phyloP scores from a whole-genome alignment of 176 grass and related monocot species.

The Luzula sylvatica region DNA sequence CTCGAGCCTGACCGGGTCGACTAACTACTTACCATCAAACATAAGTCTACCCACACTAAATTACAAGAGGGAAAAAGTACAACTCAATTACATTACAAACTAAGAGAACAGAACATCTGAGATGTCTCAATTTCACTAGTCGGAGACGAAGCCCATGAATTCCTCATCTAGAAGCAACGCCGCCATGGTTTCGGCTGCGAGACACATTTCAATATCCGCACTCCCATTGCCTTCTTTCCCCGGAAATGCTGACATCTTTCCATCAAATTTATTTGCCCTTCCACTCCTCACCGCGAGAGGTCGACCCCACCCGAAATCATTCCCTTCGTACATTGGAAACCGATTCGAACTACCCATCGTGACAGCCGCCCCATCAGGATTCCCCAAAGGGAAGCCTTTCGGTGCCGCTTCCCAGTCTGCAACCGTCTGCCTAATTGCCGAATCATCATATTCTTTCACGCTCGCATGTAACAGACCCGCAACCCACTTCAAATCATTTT shows the following conservation, averaged over 20 bases:
- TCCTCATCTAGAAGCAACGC: slow-evolving; percentile 37
- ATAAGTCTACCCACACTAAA: slow-evolving; percentile 5
- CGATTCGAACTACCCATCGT: slow-evolving; percentile 45
- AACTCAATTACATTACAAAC: slow-evolving; percentile 10
- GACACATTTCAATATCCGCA: slow-evolving; percentile 37
- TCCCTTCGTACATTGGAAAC: slow-evolving; percentile 49
- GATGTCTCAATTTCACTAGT: slow-evolving; percentile 6
- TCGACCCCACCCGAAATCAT: slow-evolving; percentile 58
- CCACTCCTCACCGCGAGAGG: slow-evolving; percentile 46
- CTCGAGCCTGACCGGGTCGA: background rate
- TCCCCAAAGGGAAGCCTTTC: background rate
- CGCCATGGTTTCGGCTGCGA: slow-evolving; percentile 33
- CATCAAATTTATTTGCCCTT: slow-evolving; percentile 49
- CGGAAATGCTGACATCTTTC: slow-evolving; percentile 41
- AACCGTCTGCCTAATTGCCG: slow-evolving; percentile 19
- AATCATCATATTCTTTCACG: slow-evolving; percentile 39
- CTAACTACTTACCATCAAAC: background rate
- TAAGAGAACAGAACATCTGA: slow-evolving; percentile 2
- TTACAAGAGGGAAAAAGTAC: background rate
- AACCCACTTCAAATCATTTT: slow-evolving; percentile 39
- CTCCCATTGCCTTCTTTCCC: slow-evolving; percentile 32
- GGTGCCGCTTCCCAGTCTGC: slow-evolving; percentile 27
- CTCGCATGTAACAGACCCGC: slow-evolving; percentile 27
- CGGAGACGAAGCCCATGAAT: slow-evolving; percentile 34
- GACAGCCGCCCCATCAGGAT: background rate